A percentile compares a stretch with the other conserved stretches of the same genome.
These are phyloP conservation scores for Amanita thiersii DNA, from an alignment of 768 basidiomycete species.

Conservation along the genomic window DNA sequence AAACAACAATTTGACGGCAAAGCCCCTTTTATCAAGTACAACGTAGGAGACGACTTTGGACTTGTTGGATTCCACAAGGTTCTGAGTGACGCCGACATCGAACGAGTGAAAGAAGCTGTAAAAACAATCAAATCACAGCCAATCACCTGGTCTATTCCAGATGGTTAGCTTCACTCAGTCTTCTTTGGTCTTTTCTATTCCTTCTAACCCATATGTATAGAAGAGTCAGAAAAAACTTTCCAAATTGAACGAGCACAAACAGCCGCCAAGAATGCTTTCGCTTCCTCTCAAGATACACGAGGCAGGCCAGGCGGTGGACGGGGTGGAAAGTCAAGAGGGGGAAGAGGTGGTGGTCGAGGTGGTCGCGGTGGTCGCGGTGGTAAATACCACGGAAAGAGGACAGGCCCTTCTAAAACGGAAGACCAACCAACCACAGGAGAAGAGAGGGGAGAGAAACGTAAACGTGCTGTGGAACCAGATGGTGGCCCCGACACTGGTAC, in stretches of 20 bases:
- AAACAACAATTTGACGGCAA: slow-evolving; percentile 42
- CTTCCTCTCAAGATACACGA: too few relatives aligned
- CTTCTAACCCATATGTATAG: slow-evolving; percentile 24
- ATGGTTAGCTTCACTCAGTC: slow-evolving; percentile 29
- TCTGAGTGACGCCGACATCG: slow-evolving; percentile 64
- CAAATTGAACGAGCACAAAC: slow-evolving; percentile 67
- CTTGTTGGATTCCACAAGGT: slow-evolving; percentile 59
- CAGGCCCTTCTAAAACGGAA: slow-evolving; percentile 30
- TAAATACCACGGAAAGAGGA: slow-evolving; percentile 38
- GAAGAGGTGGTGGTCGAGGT: slow-evolving; percentile 19
- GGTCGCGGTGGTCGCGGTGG: slow-evolving; percentile 29
- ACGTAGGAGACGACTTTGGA: slow-evolving; percentile 35
- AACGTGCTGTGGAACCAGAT: slow-evolving; percentile 70
- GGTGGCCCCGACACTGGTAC: slow-evolving; percentile 64
- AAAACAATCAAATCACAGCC: slow-evolving; percentile 57
- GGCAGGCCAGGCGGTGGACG: slow-evolving; percentile 18
- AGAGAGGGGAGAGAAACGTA: slow-evolving; percentile 64
- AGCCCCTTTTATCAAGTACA: slow-evolving; percentile 44
- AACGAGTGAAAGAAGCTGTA: slow-evolving; percentile 57
- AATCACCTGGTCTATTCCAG: slow-evolving; percentile 56
- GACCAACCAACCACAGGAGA: slow-evolving; percentile 27
- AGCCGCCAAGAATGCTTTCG: slow-evolving; percentile 48
- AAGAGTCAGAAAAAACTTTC: slow-evolving; percentile 66
- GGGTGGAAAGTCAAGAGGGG: slow-evolving; percentile 13
- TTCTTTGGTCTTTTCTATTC: neutral